Percentiles rank a stretch among this genome's conserved stretches.
Evolutionary conservation across 352 stramenopile species (phyloP).

Genomic region (Phytophthora pisi): DNA sequence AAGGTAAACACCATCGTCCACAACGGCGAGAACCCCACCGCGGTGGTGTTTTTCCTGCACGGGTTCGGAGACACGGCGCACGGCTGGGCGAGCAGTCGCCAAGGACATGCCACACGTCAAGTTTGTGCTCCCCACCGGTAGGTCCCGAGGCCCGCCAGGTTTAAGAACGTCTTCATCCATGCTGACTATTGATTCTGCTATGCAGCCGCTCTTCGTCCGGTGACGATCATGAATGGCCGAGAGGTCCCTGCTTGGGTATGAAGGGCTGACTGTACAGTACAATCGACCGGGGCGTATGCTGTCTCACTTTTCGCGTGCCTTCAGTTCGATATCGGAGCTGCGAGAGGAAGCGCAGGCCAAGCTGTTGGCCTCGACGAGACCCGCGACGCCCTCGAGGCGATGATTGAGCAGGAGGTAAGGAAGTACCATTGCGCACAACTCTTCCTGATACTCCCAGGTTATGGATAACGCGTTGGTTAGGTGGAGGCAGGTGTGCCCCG

Average conservation of each 20-base stretch:
- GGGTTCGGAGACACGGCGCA: constrained; percentile 92
- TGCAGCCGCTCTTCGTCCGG: constrained; percentile 79
- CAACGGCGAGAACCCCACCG: constrained; percentile 26
- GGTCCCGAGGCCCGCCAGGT: background rate
- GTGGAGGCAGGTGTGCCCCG: constrained; percentile 72
- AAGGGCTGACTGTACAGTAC: background rate
- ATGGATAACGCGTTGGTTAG: constrained; percentile 8
- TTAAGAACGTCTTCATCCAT: background rate
- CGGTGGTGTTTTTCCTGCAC: constrained; percentile 75
- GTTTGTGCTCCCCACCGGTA: constrained; percentile 66
- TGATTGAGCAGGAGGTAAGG: constrained; percentile 15
- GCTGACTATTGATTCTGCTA: background rate
- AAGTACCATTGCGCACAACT: background rate
- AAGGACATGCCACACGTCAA: constrained; percentile 70
- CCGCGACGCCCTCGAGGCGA: constrained; percentile 11
- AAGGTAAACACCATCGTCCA: constrained; percentile 40
- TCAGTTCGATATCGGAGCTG: background rate
- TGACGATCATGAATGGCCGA: constrained; percentile 94
- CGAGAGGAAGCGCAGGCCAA: background rate
- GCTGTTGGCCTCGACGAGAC: constrained; percentile 16
- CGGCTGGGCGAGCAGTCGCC: constrained; percentile 72
- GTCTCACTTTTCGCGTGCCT: background rate
- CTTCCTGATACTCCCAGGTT: too few species aligned
- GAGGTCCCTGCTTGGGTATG: constrained; percentile 90
- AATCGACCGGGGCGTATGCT: too few species aligned